phyloP scores from a whole-genome alignment of 345 rosid genomes.

The Melaleuca quinquenervia region DNA sequence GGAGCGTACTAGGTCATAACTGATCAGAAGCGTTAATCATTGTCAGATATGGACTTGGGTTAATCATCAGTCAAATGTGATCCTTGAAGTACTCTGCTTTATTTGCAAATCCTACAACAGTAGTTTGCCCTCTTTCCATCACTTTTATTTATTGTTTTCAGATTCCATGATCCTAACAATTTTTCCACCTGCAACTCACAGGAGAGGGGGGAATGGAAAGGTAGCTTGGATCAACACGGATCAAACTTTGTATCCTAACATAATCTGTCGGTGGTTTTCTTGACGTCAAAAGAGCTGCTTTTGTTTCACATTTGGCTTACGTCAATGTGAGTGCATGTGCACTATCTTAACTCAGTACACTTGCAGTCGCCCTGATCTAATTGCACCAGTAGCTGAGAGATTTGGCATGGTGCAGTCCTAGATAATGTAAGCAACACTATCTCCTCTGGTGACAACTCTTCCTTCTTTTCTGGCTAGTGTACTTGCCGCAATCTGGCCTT shows the following conservation, averaged over 20 bases:
- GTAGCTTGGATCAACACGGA: constrained; percentile 85
- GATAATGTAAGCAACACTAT: constrained; percentile 49
- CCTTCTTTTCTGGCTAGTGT: neutral
- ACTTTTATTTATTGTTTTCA: neutral
- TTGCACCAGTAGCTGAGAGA: constrained; percentile 90
- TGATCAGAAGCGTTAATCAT: no score
- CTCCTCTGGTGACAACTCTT: neutral
- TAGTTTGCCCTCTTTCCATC: neutral
- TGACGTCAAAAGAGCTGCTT: no score
- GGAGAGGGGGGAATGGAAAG: constrained; percentile 92
- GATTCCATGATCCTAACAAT: neutral
- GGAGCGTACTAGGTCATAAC: no score
- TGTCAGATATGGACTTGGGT: no score
- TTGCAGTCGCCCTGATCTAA: constrained; percentile 78
- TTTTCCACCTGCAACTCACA: constrained; percentile 65
- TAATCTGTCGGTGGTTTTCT: neutral
- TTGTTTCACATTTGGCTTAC: neutral
- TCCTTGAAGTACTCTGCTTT: neutral
- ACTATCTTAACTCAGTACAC: constrained; percentile 18
- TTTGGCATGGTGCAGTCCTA: constrained; percentile 96
- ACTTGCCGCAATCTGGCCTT: neutral
- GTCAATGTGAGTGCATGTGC: neutral
- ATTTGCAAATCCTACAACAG: neutral
- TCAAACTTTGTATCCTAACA: constrained; percentile 74
- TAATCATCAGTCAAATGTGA: neutral